phyloP scores from a whole-genome alignment of 257 asterid species.

The Fraxinus americana region DNA sequence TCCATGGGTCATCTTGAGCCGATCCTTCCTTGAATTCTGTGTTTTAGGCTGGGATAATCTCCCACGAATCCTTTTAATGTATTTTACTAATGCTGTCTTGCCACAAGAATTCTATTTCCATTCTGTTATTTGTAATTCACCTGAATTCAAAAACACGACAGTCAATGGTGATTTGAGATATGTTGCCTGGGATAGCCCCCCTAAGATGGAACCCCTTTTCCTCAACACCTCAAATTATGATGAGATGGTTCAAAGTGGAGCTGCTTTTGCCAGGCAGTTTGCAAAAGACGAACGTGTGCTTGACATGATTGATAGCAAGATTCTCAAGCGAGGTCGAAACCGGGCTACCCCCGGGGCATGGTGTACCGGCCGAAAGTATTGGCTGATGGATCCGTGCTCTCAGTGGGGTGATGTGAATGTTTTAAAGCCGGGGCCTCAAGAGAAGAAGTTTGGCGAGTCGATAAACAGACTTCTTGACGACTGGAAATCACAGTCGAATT shows the following conservation, averaged over 20 bases:
- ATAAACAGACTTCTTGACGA: constrained; percentile 52
- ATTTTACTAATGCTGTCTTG: constrained; percentile 62
- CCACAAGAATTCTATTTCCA: constrained; percentile 95
- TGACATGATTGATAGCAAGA: constrained; percentile 71
- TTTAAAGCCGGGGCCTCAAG: constrained; percentile 67
- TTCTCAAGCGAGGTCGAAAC: constrained; percentile 70
- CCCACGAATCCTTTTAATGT: constrained; percentile 91
- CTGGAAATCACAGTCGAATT: constrained; percentile 50
- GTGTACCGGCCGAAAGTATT: constrained; percentile 69
- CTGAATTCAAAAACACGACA: constrained; percentile 72
- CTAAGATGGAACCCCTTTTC: constrained; percentile 90
- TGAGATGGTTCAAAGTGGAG: constrained; percentile 74
- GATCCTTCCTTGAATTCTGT: constrained; percentile 86
- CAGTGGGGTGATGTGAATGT: constrained; percentile 86
- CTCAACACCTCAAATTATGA: constrained; percentile 62
- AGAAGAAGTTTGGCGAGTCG: constrained; percentile 50
- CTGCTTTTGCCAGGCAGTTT: constrained; percentile 92
- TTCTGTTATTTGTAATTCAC: constrained; percentile 81
- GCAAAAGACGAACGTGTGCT: constrained; percentile 58
- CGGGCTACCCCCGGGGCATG: constrained; percentile 89
- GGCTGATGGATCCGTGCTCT: constrained; percentile 87
- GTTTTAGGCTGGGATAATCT: constrained; percentile 95
- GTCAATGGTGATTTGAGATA: constrained; percentile 87
- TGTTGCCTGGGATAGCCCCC: constrained; percentile 93
- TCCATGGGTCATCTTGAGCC: constrained; percentile 89